These are phyloP conservation scores for Echria macrotheca DNA, from an alignment of 495 filamentous ascomycete species.

Conservation along the genomic window DNA sequence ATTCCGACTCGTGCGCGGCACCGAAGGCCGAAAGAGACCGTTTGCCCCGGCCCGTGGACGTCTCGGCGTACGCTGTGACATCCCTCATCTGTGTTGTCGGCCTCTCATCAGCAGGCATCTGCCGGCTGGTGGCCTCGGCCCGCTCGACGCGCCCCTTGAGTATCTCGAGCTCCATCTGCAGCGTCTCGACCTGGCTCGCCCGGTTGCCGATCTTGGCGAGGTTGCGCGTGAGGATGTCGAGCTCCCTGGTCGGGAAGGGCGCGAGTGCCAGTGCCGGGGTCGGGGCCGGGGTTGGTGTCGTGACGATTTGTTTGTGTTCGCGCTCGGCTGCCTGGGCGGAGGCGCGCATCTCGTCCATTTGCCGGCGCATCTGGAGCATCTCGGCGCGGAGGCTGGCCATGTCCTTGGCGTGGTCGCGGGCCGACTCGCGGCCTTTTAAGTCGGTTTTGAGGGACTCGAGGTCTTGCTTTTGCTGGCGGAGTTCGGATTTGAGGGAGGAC, in stretches of 20 bases:
- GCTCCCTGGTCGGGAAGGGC: slow-evolving; percentile 25
- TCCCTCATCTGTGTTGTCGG: no score
- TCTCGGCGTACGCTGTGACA: no score
- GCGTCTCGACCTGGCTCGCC: slow-evolving; percentile 34
- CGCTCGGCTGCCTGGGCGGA: slow-evolving; percentile 8
- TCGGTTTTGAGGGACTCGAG: slow-evolving; percentile 9
- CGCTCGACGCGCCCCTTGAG: slow-evolving; percentile 31
- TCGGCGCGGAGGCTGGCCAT: slow-evolving; percentile 14
- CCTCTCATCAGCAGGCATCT: background rate
- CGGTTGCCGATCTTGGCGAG: slow-evolving; percentile 33
- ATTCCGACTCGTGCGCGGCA: background rate
- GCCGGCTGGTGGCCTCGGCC: slow-evolving; percentile 17
- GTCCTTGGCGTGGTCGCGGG: slow-evolving; percentile 14
- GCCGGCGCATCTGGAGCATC: slow-evolving; percentile 20
- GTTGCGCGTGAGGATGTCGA: slow-evolving; percentile 34
- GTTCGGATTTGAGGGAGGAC: background rate
- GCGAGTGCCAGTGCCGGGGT: slow-evolving; percentile 5
- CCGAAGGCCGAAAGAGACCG: slow-evolving; percentile 5
- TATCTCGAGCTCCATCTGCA: slow-evolving; percentile 38
- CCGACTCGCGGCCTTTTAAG: background rate
- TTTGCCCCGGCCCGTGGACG: slow-evolving; percentile 4
- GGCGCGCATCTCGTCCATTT: slow-evolving; percentile 22
- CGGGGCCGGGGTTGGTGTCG: slow-evolving; percentile 14
- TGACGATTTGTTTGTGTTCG: slow-evolving; percentile 27
- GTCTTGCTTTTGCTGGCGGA: slow-evolving; percentile 1